Evolutionary conservation across 2,329 filamentous ascomycete species (phyloP).

Genomic region (Samsoniella hepiali): DNA sequence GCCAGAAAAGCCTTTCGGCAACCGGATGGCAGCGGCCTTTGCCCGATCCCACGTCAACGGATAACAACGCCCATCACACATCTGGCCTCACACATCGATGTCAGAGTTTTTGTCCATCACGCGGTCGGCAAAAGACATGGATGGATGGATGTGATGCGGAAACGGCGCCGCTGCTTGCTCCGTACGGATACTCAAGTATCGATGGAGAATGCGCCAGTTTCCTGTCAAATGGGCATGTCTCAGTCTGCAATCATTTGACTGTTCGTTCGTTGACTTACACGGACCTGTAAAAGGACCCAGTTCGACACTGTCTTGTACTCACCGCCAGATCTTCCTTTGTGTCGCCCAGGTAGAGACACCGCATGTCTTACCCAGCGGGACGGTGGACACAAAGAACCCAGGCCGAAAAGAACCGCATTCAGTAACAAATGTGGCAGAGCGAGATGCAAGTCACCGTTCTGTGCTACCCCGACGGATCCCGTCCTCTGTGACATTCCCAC

Average conservation of each 20-base stretch:
- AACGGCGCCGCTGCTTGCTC: neutral
- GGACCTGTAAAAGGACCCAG: neutral
- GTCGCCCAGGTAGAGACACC: neutral
- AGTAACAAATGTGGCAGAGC: neutral
- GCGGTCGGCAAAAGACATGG: neutral
- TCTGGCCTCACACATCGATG: neutral
- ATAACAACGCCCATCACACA: neutral
- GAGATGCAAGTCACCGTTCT: neutral
- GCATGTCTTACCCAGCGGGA: neutral
- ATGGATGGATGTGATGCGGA: neutral
- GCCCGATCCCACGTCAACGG: neutral
- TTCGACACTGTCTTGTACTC: neutral
- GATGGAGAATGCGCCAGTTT: neutral
- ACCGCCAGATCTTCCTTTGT: slow-evolving; percentile 13
- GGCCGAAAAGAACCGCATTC: slow-evolving; percentile 5
- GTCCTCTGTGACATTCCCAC: neutral
- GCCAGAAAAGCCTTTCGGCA: neutral
- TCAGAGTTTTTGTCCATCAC: neutral
- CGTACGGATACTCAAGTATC: no score
- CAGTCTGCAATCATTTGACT: slow-evolving; percentile 1
- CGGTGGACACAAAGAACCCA: neutral
- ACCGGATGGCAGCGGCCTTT: slow-evolving; percentile 4
- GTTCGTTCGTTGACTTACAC: slow-evolving; percentile 2
- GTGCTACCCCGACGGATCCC: neutral
- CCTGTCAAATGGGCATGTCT: neutral